Evolutionary conservation across 495 filamentous ascomycete species (phyloP).

Genomic region (Daldinia caldariorum): DNA sequence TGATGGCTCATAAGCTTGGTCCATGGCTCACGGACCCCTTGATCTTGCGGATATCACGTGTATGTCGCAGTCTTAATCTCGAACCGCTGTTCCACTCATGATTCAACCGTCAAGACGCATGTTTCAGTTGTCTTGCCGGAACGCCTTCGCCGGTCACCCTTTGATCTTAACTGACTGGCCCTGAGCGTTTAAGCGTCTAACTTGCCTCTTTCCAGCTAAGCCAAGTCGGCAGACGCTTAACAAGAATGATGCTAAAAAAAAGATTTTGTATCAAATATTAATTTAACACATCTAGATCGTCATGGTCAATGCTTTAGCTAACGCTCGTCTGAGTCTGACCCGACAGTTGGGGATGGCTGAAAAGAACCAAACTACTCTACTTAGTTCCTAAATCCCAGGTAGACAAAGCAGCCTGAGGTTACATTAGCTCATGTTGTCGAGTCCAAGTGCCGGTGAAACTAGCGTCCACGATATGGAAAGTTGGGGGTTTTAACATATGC

Average conservation of each 20-base stretch:
- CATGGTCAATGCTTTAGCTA: slow-evolving; percentile 21
- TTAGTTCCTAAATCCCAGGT: not conserved
- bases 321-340: slow-evolving; percentile 21
- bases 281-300: slow-evolving; percentile 14
- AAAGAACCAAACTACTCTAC: not conserved
- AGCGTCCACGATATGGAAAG: too few relatives aligned
- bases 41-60: slow-evolving; percentile 20
- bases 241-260: slow-evolving; percentile 18
- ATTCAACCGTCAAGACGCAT: slow-evolving; percentile 27
- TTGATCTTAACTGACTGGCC: slow-evolving; percentile 37
- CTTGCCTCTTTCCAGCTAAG: slow-evolving; percentile 11
- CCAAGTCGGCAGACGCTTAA: slow-evolving; percentile 14
- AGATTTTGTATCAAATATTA: slow-evolving; percentile 23
- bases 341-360: slow-evolving; percentile 29
- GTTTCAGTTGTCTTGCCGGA: slow-evolving; percentile 40
- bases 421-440: slow-evolving; percentile 1
- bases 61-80: slow-evolving; percentile 3
- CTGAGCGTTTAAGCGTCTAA: slow-evolving; percentile 25
- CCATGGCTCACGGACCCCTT: slow-evolving; percentile 7
- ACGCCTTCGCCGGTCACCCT: slow-evolving; percentile 34
- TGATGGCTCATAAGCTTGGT: not conserved
- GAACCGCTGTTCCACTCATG: slow-evolving; percentile 7
- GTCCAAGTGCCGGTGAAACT: slow-evolving; percentile 23
- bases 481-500: too few relatives aligned
- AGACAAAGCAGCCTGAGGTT: slow-evolving; percentile 30